Base-by-base conservation (phyloP, 495 filamentous ascomycete genomes). In the Hypoxylon intermedium region DNA sequence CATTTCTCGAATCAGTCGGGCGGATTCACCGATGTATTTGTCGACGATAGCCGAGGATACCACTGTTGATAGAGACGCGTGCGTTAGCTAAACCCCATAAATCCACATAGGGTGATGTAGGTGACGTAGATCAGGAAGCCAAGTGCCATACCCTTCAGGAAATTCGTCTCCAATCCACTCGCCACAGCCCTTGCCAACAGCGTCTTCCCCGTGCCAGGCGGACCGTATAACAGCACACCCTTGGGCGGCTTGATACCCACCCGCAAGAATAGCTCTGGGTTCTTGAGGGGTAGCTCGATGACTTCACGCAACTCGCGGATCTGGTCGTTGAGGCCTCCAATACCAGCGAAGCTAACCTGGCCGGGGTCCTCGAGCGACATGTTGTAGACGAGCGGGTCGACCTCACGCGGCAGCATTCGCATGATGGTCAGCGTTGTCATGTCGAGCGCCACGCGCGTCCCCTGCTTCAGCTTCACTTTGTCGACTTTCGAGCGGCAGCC, bases 381-480 rank as follows among this genome's bases (percentile, higher is more conserved):
- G 80, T 97, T 99, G 83, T 99, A 99, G 45, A 99, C 95, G 63
- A 98, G 78, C 13, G 95, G 95, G 72, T 99, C 95, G 61, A 99
- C 95, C 79, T 99, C 95, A 64, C 95, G 90, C 34, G 95, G 95
- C 34, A 99, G 79, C 95, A 99, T 99, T 56, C 95, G 90, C 95
- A 99, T 99, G 75, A 99, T 99, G 21, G 95, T 99, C 59, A 99
- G 87, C 12, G 95, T 99, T 31, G 95, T 99, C 95, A 99, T 99
- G 73, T 99, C 95, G 50, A 99, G 89, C 37, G 95, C 94, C 56
- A 99, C 95, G 66, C 95, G 92, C 3, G 93, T 96, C 60, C 95
- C 95, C 77, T 99, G 95, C 82, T 97, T 97, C 65, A 99, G 81
- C 80, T 97, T 97, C 49, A 81, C 77, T 74, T 96, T 97, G 76